These are phyloP conservation scores for Sugiyamaella americana DNA, from an alignment of 805 yeast genomes.

Conservation along the genomic window DNA sequence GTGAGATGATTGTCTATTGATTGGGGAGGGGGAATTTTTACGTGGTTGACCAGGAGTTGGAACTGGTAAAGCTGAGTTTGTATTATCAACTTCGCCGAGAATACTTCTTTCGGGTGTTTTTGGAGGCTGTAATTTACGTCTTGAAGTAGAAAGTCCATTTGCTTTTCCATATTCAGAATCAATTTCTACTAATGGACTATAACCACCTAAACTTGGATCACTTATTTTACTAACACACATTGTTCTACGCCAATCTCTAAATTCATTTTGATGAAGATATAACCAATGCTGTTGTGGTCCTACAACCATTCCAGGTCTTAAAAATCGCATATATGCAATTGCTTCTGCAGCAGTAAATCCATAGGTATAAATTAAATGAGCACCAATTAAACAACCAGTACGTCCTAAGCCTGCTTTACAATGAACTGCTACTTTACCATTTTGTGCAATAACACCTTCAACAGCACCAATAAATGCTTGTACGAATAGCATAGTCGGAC, in stretches of 20 bases:
- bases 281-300: constrained; percentile 99
- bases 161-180: constrained; percentile 12
- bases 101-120: constrained; percentile 75
- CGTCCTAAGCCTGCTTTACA: constrained; percentile 98
- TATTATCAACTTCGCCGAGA: constrained; percentile 56
- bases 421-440: constrained; percentile 97
- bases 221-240: constrained; percentile 72
- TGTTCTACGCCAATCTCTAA: constrained; percentile 92
- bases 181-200: constrained; percentile 30
- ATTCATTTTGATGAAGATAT: constrained; percentile 90
- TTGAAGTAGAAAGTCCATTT: not conserved
- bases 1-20: constrained; percentile 2
- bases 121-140: constrained; percentile 36
- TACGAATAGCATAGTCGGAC: constrained; percentile 91
- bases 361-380: constrained; percentile 90
- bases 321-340: constrained; percentile 91
- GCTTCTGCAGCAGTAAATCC: constrained; percentile 97
- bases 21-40: constrained; percentile 37
- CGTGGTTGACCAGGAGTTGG: constrained; percentile 98
- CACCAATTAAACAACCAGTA: constrained; percentile 97
- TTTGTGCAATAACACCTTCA: constrained; percentile 74
- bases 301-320: constrained; percentile 99
- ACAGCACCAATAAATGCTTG: constrained; percentile 92
- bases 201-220: constrained; percentile 36
- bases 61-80: constrained; percentile 75